Percentiles rank a stretch among this genome's conserved stretches.
Conservation (phyloP, 2,329 filamentous ascomycete species). For the Tothia fuscella region DNA sequence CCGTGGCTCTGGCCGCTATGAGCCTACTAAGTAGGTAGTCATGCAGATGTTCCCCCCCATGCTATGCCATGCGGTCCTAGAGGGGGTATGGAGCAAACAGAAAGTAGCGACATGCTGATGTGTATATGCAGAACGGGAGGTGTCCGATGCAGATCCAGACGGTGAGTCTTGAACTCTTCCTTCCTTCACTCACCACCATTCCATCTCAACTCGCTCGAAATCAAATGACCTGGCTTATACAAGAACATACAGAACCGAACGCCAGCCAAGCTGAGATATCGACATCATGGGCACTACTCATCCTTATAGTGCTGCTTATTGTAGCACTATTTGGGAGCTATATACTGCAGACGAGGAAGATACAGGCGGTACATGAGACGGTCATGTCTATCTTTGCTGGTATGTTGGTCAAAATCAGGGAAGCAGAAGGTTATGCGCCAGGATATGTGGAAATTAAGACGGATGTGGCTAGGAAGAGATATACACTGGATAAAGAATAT, state of each 20-base stretch:
- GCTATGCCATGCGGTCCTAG: background rate
- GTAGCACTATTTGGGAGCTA: constrained; percentile 95
- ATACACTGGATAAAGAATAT: too few relatives aligned
- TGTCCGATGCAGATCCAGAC: constrained; percentile 34
- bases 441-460: background rate
- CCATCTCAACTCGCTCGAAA: constrained; percentile 11
- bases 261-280: constrained; percentile 87
- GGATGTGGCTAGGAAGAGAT: background rate
- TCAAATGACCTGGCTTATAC: constrained; percentile 23
- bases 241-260: constrained; percentile 48
- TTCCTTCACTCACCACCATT: constrained; percentile 5
- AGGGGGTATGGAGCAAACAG: background rate
- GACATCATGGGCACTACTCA: constrained; percentile 94
- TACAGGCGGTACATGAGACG: constrained; percentile 95
- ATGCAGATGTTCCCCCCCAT: background rate
- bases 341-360: constrained; percentile 88
- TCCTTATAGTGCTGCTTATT: constrained; percentile 88
- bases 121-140: constrained; percentile 27
- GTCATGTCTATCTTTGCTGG: constrained; percentile 97
- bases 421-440: background rate
- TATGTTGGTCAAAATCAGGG: constrained; percentile 27
- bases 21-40: constrained; percentile 6
- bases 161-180: constrained; percentile 20
- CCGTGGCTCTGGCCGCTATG: constrained; percentile 5
- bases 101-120: background rate